Conservation (phyloP, 129 eudicot genomes). For the Kitagawia praeruptora region DNA sequence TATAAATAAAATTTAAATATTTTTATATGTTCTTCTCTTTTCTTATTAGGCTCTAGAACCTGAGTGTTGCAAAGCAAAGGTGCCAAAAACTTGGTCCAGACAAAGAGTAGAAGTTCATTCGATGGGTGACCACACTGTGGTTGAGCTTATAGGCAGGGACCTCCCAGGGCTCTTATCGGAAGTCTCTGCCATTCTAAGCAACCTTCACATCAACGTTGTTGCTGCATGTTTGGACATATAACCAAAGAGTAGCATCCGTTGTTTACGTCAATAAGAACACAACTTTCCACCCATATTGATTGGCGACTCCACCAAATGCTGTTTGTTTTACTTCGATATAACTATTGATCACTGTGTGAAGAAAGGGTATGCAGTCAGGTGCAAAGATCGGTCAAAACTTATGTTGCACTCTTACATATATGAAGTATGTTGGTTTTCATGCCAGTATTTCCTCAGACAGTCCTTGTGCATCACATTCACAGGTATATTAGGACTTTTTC, state of each 20-base stretch:
- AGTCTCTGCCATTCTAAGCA: conserved; percentile 67
- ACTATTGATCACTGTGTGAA: too few relatives aligned
- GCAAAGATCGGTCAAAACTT: too few relatives aligned
- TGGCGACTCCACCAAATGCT: too few relatives aligned
- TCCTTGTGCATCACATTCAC: too few relatives aligned
- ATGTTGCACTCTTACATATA: too few relatives aligned
- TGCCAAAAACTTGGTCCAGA: conserved; percentile 47
- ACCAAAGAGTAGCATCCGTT: conserved; percentile 62
- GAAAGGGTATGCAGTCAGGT: too few relatives aligned
- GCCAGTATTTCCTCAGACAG: too few relatives aligned
- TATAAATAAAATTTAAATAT: neutral
- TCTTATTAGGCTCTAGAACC: conserved; percentile 64
- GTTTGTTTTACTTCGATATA: too few relatives aligned
- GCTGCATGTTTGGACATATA: conserved; percentile 93
- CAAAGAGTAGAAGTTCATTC: conserved; percentile 63
- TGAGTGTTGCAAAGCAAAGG: conserved; percentile 40
- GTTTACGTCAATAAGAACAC: conserved; percentile 61
- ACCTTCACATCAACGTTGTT: conserved; percentile 54
- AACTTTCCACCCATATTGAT: neutral
- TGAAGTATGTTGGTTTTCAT: too few relatives aligned
- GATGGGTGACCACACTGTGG: conserved; percentile 58
- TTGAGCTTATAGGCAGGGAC: conserved; percentile 80
- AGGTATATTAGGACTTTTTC: too few relatives aligned
- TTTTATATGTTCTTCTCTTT: conserved; percentile 9
- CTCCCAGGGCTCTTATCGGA: conserved; percentile 88